phyloP scores from a whole-genome alignment of 768 basidiomycete genomes.

The Cystobasidiopsis lactophilus region DNA sequence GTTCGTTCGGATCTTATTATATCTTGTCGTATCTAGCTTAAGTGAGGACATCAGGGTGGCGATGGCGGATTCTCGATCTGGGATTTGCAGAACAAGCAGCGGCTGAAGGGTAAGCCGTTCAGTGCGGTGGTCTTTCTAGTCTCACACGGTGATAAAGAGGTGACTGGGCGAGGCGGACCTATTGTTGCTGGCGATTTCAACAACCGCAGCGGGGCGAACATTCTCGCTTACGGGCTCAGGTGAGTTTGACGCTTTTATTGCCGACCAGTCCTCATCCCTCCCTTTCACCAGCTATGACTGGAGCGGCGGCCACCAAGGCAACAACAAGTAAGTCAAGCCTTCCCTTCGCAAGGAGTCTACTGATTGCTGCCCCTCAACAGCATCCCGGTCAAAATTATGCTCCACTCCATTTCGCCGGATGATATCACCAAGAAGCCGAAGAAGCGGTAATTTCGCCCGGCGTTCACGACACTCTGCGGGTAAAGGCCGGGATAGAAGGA shows the following conservation, averaged over 20 bases:
- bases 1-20: too few relatives aligned
- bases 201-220: slow-evolving; percentile 55
- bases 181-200: slow-evolving; percentile 67
- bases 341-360: too few relatives aligned
- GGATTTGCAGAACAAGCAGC: slow-evolving; percentile 79
- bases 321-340: too few relatives aligned
- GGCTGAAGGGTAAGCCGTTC: slow-evolving; percentile 56
- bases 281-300: neutral
- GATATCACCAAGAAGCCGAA: neutral
- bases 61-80: slow-evolving; percentile 80
- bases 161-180: slow-evolving; percentile 34
- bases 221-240: slow-evolving; percentile 69
- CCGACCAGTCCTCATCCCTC: too few relatives aligned
- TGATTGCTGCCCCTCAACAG: too few relatives aligned
- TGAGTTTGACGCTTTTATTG: slow-evolving; percentile 17
- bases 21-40: too few relatives aligned
- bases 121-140: neutral
- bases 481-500: too few relatives aligned
- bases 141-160: neutral
- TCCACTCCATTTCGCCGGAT: neutral
- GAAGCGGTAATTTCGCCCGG: neutral
- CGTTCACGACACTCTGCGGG: too few relatives aligned
- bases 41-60: too few relatives aligned
- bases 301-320: neutral
- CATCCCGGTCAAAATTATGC: neutral